phyloP scores from a whole-genome alignment of 106 monocot species.

The Acorus calamus region DNA sequence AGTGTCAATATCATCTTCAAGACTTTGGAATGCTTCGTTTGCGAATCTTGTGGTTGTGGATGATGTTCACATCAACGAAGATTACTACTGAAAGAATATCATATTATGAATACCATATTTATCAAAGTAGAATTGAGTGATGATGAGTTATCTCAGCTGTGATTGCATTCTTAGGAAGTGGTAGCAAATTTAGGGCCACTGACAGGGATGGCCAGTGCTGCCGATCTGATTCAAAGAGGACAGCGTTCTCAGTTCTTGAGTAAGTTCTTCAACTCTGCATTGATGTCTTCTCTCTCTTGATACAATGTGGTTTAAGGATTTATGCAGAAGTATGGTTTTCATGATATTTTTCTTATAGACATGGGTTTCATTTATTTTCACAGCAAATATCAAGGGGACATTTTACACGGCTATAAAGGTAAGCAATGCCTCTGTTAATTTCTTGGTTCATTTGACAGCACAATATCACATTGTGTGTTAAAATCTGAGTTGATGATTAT shows the following conservation, averaged over 20 bases:
- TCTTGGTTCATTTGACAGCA: too few relatives aligned
- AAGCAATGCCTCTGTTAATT: neutral
- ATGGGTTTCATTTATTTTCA: conserved; percentile 8
- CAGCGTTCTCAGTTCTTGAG: conserved; percentile 80
- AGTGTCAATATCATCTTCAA: too few relatives aligned
- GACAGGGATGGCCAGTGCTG: conserved; percentile 51
- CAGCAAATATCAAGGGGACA: conserved; percentile 73
- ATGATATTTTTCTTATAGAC: neutral
- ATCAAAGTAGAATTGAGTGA: too few relatives aligned
- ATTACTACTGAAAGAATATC: too few relatives aligned
- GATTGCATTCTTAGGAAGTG: conserved; percentile 49
- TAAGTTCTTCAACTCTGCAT: conserved; percentile 21
- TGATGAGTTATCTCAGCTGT: neutral
- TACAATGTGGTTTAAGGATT: too few relatives aligned
- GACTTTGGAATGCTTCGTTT: too few relatives aligned
- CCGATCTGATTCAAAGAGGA: conserved; percentile 82
- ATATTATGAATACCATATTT: too few relatives aligned
- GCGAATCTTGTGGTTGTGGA: too few relatives aligned
- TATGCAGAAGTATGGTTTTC: too few relatives aligned
- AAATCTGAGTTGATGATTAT: neutral
- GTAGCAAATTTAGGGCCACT: conserved; percentile 39
- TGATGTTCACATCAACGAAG: too few relatives aligned
- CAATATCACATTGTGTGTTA: neutral
- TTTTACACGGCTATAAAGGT: conserved; percentile 57
- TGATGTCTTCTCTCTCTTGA: neutral